These are phyloP conservation scores for Coniochaeta hoffmannii DNA, from an alignment of 2,329 filamentous ascomycete genomes.

Conservation along the genomic window DNA sequence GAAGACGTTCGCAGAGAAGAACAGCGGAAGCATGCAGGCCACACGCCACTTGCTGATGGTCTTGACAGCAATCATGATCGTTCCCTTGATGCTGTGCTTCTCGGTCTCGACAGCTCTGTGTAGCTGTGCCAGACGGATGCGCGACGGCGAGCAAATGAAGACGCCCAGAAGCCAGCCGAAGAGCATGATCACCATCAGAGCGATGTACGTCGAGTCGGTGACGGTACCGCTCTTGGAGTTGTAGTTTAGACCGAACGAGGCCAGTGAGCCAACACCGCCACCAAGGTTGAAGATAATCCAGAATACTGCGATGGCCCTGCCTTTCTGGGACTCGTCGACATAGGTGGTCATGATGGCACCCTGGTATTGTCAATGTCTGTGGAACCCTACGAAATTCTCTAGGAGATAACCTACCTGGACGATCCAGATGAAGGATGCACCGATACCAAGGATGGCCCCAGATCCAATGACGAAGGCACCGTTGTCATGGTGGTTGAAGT, in stretches of 20 bases:
- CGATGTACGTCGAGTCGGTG: slow-evolving; percentile 41
- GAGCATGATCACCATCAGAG: slow-evolving; percentile 39
- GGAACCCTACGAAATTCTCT: too few relatives aligned
- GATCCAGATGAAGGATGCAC: slow-evolving; percentile 37
- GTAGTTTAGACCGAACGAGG: slow-evolving; percentile 35
- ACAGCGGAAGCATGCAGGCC: slow-evolving; percentile 36
- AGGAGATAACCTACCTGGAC: slow-evolving; percentile 12
- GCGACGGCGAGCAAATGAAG: slow-evolving; percentile 39
- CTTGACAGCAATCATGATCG: slow-evolving; percentile 26
- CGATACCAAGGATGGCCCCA: slow-evolving; percentile 36
- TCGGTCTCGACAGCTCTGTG: slow-evolving; percentile 27
- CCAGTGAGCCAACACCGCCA: slow-evolving; percentile 34
- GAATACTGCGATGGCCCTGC: slow-evolving; percentile 32
- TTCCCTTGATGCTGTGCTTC: slow-evolving; percentile 22
- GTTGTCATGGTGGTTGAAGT: slow-evolving; percentile 31
- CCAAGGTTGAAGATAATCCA: slow-evolving; percentile 40
- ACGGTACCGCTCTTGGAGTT: slow-evolving; percentile 33
- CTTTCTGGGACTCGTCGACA: slow-evolving; percentile 31
- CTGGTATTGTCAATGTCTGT: slow-evolving; percentile 15
- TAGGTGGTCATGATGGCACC: slow-evolving; percentile 42
- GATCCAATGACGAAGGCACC: slow-evolving; percentile 35
- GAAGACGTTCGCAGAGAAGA: slow-evolving; percentile 48
- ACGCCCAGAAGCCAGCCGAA: slow-evolving; percentile 39
- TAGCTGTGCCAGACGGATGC: slow-evolving; percentile 30
- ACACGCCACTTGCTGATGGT: slow-evolving; percentile 32